Percentiles rank a stretch among this genome's conserved stretches.
phyloP scores from a whole-genome alignment of 495 filamentous ascomycete species.

The Tuber indicum region DNA sequence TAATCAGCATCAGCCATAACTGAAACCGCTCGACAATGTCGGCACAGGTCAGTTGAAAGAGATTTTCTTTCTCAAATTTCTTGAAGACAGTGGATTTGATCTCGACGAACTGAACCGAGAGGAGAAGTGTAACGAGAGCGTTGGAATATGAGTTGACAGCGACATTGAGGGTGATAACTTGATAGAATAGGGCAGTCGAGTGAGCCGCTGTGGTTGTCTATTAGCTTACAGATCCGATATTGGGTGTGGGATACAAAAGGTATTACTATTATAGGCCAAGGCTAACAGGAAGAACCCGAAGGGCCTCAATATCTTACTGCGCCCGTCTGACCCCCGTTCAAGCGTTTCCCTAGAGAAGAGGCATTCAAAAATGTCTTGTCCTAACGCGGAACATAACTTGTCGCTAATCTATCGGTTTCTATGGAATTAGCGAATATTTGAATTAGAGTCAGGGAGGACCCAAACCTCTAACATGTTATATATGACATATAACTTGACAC shows the following conservation, averaged over 20 bases:
- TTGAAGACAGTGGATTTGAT: conserved; percentile 98
- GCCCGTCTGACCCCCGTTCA: conserved; percentile 75
- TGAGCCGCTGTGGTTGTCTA: conserved; percentile 59
- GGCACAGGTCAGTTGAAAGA: conserved; percentile 93
- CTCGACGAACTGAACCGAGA: conserved; percentile 96
- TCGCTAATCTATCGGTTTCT: conserved; percentile 55
- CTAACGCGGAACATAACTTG: conserved; percentile 77
- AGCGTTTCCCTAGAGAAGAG: conserved; percentile 88
- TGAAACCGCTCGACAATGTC: conserved; percentile 98
- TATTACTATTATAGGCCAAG: conserved; percentile 57
- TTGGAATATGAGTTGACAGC: conserved; percentile 99
- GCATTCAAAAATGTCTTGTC: conserved; percentile 94
- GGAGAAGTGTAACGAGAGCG: conserved; percentile 77
- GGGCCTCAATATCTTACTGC: conserved; percentile 85
- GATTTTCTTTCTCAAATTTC: conserved; percentile 93
- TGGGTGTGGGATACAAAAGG: background rate
- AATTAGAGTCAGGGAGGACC: conserved; percentile 5
- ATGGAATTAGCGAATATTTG: background rate
- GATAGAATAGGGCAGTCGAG: conserved; percentile 82
- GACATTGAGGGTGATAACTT: conserved; percentile 95
- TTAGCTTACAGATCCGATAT: conserved; percentile 10
- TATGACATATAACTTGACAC: conserved; percentile 97
- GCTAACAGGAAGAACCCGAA: conserved; percentile 86
- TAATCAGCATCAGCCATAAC: conserved; percentile 91
- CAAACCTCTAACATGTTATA: conserved; percentile 86